Conservation (phyloP, 129 eudicot genomes). For the carrot (Daucus carota) region DNA sequence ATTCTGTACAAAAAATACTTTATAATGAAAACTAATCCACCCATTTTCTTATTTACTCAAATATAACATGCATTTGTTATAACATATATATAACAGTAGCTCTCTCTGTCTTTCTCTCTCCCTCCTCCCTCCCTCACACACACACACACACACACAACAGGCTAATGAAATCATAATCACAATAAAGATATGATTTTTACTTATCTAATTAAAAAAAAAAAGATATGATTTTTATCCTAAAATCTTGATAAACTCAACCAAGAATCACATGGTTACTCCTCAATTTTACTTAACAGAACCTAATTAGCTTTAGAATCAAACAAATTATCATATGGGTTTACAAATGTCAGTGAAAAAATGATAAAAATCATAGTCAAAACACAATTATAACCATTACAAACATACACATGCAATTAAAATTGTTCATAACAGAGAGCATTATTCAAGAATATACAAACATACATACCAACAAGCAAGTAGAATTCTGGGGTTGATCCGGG, state of each 20-base stretch:
- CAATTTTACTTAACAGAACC: background rate
- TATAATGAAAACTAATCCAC: constrained; percentile 5
- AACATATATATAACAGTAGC: no score
- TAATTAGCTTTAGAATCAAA: background rate
- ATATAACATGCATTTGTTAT: no score
- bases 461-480: background rate
- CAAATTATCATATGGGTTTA: background rate
- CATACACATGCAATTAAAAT: background rate
- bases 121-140: no score
- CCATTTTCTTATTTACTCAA: background rate
- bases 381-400: background rate
- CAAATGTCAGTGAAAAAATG: background rate
- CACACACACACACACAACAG: no score
- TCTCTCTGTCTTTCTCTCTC: no score
- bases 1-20: constrained; percentile 26
- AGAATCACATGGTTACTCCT: background rate
- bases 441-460: background rate
- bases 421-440: background rate
- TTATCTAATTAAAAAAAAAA: background rate
- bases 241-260: background rate
- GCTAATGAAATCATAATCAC: background rate
- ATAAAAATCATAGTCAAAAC: background rate
- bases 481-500: background rate
- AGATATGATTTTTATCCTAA: background rate
- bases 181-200: background rate